Conservation (phyloP, 2,329 filamentous ascomycete species). For the Xylaria sp. region DNA sequence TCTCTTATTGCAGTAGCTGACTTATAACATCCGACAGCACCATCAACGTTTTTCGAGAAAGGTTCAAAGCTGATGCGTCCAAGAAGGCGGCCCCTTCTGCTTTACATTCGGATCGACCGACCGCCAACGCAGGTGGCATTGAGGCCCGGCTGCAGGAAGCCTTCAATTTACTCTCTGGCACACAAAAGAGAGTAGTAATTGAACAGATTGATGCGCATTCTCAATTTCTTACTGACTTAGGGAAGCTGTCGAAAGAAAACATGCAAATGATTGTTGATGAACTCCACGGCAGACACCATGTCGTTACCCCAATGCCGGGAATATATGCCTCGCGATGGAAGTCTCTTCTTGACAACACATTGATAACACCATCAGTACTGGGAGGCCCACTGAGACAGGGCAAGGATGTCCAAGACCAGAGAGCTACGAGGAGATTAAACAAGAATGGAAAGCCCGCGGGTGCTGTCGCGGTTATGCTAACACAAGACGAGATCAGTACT, state of each 20-base stretch:
- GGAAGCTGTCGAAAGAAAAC: conserved; percentile 47
- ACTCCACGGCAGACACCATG: conserved; percentile 11
- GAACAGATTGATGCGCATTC: conserved; percentile 55
- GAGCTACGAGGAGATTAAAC: conserved; percentile 41
- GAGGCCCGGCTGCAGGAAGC: conserved; percentile 37
- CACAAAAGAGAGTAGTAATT: conserved; percentile 43
- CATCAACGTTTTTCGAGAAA: conserved; percentile 49
- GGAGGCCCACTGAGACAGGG: conserved; percentile 50
- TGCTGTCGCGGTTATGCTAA: conserved; percentile 19
- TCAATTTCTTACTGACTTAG: conserved; percentile 52
- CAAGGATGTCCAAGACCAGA: conserved; percentile 44
- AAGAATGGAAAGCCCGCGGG: conserved; percentile 27
- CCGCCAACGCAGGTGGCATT: conserved; percentile 31
- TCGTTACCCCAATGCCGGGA: conserved; percentile 56
- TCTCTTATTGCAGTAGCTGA: conserved; percentile 1
- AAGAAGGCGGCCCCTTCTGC: background rate
- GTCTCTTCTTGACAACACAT: conserved; percentile 61
- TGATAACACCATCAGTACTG: conserved; percentile 56
- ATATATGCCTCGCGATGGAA: conserved; percentile 71
- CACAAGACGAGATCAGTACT: conserved; percentile 28
- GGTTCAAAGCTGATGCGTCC: background rate
- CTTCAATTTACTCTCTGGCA: conserved; percentile 42
- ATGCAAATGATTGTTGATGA: conserved; percentile 53
- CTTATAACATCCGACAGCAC: conserved; percentile 29
- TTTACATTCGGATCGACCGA: background rate